Base-by-base conservation (phyloP, 495 filamentous ascomycete genomes). In the Collariella sp. region DNA sequence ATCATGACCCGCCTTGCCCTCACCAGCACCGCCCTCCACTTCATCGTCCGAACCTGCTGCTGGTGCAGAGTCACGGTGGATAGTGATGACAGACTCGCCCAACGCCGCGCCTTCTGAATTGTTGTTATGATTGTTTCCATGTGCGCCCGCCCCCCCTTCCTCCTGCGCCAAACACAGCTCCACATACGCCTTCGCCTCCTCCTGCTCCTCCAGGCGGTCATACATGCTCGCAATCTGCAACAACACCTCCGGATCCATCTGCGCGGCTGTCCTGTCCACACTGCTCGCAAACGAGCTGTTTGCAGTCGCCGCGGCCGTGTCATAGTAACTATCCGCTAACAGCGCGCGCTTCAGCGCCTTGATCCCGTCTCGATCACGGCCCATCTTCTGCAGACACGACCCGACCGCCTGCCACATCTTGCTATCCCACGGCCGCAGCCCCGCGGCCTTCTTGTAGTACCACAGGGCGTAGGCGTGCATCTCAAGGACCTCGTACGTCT, bases 391-490 rank as follows among this genome's bases (percentile, higher is more conserved):
- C 49, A 93, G 87, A 66, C 93, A 97, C 19, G 80, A 83, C 16
- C 87, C 94, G 36, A 99, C 89, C 0, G 94, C 94, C 70, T 90
- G 85, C 94, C 94, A 99, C 91, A 99, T 95, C 66, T 96, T 96
- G 0, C 89, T 85, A 59, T 99, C 94, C 74, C 88, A 95, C 1
- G 93, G 89, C 9, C 87, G 79, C 3, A 97, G 76, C 10, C 87
- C 87, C 1, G 94, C 91, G 0, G 93, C 93, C 46, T 91, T 89
- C 62, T 99, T 91, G 73, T 93, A 96, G 70, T 99, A 99, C 79
- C 89, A 97, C 1, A 97, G 74, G 5, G 91, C 88, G 67, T 99
- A 99, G 53, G 88, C 85, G 60, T 95, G 87, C 90, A 96, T 96
- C 67, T 97, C 94, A 7, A 99, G 79, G 23, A 99, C 84, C 66